Evolutionary conservation across 768 basidiomycete species (phyloP).

Genomic region (Naganishia friedmannii): DNA sequence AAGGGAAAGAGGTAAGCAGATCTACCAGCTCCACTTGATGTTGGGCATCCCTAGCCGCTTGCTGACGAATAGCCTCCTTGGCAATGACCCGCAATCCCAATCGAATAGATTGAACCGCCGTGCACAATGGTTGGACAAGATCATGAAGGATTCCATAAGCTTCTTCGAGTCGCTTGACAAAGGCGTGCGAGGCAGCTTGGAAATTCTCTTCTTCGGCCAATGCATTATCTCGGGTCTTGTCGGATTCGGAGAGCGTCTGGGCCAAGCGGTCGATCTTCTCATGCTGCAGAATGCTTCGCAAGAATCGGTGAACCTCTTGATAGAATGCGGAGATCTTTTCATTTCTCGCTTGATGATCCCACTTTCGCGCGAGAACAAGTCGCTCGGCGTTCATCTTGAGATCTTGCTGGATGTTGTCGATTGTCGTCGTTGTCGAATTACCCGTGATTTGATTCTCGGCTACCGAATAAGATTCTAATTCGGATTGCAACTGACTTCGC

Average conservation of each 20-base stretch:
- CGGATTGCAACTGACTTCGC: constrained; percentile 55
- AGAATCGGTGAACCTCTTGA: constrained; percentile 66
- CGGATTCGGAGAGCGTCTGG: constrained; percentile 32
- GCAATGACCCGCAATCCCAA: constrained; percentile 67
- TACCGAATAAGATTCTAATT: constrained; percentile 60
- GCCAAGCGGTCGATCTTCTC: constrained; percentile 60
- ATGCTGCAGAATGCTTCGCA: constrained; percentile 59
- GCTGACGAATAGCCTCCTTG: constrained; percentile 29
- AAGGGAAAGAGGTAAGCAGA: constrained; percentile 39
- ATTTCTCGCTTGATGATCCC: constrained; percentile 11
- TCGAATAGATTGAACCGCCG: constrained; percentile 65
- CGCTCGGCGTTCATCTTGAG: neutral
- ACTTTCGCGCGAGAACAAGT: neutral
- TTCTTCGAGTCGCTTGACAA: constrained; percentile 66
- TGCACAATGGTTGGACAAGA: constrained; percentile 64
- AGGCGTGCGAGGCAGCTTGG: constrained; percentile 75
- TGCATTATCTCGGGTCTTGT: constrained; percentile 29
- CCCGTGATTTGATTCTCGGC: constrained; percentile 64
- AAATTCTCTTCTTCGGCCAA: constrained; percentile 64
- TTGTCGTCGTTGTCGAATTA: constrained; percentile 58
- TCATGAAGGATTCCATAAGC: constrained; percentile 72
- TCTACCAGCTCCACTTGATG: constrained; percentile 38
- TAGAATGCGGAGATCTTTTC: constrained; percentile 52
- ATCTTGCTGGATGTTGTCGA: constrained; percentile 54
- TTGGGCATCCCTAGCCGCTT: constrained; percentile 41